Conservation (phyloP, 129 eudicot genomes). For the Pseudognaphalium luteoalbum region DNA sequence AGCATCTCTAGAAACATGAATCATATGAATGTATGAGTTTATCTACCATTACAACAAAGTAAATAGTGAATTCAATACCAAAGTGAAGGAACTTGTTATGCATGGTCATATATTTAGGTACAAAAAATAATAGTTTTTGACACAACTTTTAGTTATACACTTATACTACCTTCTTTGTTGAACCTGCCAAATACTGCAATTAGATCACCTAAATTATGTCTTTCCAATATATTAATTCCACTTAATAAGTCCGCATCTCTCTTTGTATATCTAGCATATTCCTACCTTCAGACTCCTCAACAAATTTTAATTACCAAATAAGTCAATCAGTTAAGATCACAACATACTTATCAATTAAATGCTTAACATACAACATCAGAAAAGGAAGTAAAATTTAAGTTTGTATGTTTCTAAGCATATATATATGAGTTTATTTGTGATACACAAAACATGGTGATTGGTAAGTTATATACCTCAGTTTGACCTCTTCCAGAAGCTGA, state of each 20-base stretch:
- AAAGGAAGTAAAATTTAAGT: background rate
- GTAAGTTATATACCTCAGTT: slow-evolving; percentile 50
- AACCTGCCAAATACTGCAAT: background rate
- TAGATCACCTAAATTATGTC: background rate
- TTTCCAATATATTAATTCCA: no score
- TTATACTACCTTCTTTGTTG: background rate
- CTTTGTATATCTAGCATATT: background rate
- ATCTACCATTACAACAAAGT: background rate
- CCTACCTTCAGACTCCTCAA: background rate
- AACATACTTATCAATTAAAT: no score
- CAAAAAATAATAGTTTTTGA: no score
- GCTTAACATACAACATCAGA: background rate
- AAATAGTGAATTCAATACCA: slow-evolving; percentile 26
- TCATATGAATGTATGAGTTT: background rate
- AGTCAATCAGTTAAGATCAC: background rate
- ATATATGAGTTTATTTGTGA: background rate
- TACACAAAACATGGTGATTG: background rate
- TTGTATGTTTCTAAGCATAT: background rate
- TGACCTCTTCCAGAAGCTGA: slow-evolving; percentile 87
- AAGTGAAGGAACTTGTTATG: no score
- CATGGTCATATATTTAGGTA: no score
- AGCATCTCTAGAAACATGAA: background rate
- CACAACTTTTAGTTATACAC: background rate
- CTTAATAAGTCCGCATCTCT: background rate
- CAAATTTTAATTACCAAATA: background rate